These are phyloP conservation scores for Exophiala xenobiotica DNA, from an alignment of 2,329 filamentous ascomycete species.

Conservation along the genomic window DNA sequence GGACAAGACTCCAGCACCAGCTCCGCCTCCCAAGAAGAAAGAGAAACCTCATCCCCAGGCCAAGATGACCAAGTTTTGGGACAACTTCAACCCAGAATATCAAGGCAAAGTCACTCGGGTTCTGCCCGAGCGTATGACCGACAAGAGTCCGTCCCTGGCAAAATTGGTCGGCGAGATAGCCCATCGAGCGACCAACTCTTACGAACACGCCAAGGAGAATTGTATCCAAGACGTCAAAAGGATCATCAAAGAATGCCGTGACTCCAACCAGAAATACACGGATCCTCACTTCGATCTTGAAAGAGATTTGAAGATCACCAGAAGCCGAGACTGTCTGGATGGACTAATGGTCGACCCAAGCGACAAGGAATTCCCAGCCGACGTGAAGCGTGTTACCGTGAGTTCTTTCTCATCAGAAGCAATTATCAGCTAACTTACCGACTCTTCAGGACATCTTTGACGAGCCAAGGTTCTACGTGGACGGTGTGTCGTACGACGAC, in stretches of 20 bases:
- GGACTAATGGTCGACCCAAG: slow-evolving; percentile 40
- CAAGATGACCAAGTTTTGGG: slow-evolving; percentile 71
- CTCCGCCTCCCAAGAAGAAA: slow-evolving; percentile 40
- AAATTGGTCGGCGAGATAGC: slow-evolving; percentile 57
- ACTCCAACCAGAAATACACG: slow-evolving; percentile 83
- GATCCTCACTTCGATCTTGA: slow-evolving; percentile 88
- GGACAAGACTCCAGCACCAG: slow-evolving; percentile 16
- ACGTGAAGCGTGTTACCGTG: slow-evolving; percentile 69
- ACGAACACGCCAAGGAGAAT: slow-evolving; percentile 67
- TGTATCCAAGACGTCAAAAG: slow-evolving; percentile 64
- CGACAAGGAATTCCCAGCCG: slow-evolving; percentile 59
- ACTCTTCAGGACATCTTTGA: slow-evolving; percentile 67
- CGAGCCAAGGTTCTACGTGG: slow-evolving; percentile 71
- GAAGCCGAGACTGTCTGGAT: slow-evolving; percentile 52
- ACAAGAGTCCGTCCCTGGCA: slow-evolving; percentile 63
- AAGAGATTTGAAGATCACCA: slow-evolving; percentile 61
- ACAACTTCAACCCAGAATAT: slow-evolving; percentile 67
- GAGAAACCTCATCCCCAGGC: slow-evolving; percentile 60
- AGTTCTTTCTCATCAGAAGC: slow-evolving; percentile 17
- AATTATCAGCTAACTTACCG: slow-evolving; percentile 7
- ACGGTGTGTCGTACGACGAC: slow-evolving; percentile 73
- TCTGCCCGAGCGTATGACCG: slow-evolving; percentile 57
- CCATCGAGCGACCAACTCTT: slow-evolving; percentile 63
- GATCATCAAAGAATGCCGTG: slow-evolving; percentile 64
- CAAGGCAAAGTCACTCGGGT: slow-evolving; percentile 72